phyloP scores from a whole-genome alignment of 2,329 filamentous ascomycete genomes.

The Pyricularia pennisetigena region DNA sequence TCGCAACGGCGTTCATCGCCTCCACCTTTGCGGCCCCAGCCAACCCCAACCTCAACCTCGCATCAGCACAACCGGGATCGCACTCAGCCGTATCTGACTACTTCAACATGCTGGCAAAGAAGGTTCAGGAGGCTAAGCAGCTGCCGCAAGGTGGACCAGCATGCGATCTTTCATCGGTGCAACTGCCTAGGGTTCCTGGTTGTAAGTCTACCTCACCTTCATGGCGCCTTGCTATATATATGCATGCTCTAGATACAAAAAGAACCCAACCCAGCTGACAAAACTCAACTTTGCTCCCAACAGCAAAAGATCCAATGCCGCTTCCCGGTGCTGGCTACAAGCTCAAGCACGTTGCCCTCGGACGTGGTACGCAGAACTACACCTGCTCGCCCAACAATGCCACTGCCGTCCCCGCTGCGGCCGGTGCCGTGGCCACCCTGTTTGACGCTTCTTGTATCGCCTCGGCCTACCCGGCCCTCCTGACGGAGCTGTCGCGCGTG shows the following conservation, averaged over 20 bases:
- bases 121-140: conserved; percentile 37
- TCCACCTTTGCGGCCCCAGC: conserved; percentile 33
- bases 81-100: conserved; percentile 44
- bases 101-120: conserved; percentile 49
- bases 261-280: conserved; percentile 10
- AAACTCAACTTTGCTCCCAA: not conserved
- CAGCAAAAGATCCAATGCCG: conserved; percentile 26
- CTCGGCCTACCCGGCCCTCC: conserved; percentile 55
- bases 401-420: conserved; percentile 49
- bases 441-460: conserved; percentile 82
- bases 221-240: not conserved
- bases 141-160: conserved; percentile 26
- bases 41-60: conserved; percentile 33
- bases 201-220: conserved; percentile 17
- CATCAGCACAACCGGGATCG: conserved; percentile 27
- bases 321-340: conserved; percentile 47
- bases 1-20: conserved; percentile 35
- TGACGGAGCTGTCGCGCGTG: conserved; percentile 54
- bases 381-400: conserved; percentile 60
- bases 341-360: conserved; percentile 72
- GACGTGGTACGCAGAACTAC: conserved; percentile 90
- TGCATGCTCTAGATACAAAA: not conserved
- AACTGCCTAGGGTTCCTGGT: conserved; percentile 35
- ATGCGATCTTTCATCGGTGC: conserved; percentile 45
- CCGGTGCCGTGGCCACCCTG: conserved; percentile 72